Evolutionary conservation across 1,284 basidiomycete species (phyloP).

Genomic region (Leccinum subrobustum): DNA sequence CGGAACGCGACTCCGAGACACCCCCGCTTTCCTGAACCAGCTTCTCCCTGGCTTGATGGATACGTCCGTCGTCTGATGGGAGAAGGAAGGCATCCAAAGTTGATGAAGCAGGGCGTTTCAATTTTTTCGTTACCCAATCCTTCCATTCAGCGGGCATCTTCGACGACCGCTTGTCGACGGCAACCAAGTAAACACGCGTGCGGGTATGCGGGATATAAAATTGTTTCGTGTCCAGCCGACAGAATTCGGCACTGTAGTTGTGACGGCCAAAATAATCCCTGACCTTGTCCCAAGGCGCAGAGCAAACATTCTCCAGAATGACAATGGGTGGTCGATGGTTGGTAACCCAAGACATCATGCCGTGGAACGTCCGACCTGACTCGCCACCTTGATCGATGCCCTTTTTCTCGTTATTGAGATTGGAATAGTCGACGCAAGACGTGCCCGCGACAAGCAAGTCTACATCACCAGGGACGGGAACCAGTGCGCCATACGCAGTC

Average conservation of each 20-base stretch:
- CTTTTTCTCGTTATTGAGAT: conserved; percentile 92
- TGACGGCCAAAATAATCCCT: conserved; percentile 73
- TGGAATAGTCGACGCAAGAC: conserved; percentile 96
- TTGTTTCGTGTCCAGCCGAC: conserved; percentile 87
- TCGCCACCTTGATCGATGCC: conserved; percentile 86
- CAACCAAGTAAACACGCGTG: conserved; percentile 85
- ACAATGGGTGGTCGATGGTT: conserved; percentile 87
- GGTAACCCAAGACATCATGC: conserved; percentile 92
- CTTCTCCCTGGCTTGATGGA: conserved; percentile 85
- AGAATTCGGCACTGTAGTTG: conserved; percentile 74
- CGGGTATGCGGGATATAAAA: conserved; percentile 96
- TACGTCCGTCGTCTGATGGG: conserved; percentile 86
- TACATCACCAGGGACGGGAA: conserved; percentile 85
- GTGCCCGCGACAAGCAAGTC: conserved; percentile 92
- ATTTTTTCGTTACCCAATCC: conserved; percentile 54
- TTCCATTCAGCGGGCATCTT: conserved; percentile 73
- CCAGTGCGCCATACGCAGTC: conserved; percentile 89
- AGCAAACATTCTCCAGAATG: conserved; percentile 92
- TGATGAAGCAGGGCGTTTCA: conserved; percentile 84
- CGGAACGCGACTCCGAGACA: conserved; percentile 58
- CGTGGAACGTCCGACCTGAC: conserved; percentile 86
- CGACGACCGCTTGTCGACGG: conserved; percentile 62
- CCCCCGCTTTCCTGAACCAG: conserved; percentile 65
- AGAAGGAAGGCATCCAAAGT: conserved; percentile 92
- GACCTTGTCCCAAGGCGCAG: conserved; percentile 85